phyloP scores from a whole-genome alignment of 73 alveolate genomes.

The Paramecium sexaurelia region DNA sequence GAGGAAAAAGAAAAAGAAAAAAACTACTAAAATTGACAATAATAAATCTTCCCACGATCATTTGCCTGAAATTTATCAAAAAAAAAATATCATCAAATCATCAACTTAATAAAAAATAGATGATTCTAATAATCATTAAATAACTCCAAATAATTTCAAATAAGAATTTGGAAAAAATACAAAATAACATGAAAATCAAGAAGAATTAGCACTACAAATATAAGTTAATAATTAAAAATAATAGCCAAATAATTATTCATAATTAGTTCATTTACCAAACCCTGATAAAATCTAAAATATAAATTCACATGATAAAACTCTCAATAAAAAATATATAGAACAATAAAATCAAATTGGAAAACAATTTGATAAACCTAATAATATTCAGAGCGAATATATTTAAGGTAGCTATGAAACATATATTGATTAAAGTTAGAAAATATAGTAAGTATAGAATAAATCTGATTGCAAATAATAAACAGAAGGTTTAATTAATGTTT shows the following conservation, averaged over 20 bases:
- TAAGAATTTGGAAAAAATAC: not conserved
- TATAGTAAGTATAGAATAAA: not conserved
- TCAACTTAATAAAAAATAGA: not conserved
- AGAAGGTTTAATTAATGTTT: not conserved
- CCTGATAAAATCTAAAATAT: not conserved
- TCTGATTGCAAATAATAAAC: not conserved
- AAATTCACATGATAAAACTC: not conserved
- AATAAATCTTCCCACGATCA: not conserved
- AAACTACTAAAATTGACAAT: not conserved
- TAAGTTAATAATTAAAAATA: not conserved
- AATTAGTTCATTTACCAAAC: not conserved
- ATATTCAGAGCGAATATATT: not conserved
- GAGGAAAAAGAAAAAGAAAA: constrained; percentile 17
- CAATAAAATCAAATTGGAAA: not conserved
- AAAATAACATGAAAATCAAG: not conserved
- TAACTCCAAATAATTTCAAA: not conserved
- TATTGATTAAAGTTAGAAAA: not conserved
- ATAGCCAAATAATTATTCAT: not conserved
- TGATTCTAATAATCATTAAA: not conserved
- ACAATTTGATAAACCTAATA: not conserved
- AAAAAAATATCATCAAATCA: not conserved
- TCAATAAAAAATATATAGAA: not conserved
- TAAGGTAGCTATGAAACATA: not conserved
- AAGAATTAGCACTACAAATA: not conserved
- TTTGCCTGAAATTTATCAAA: not conserved